A percentile compares a stretch with the other conserved stretches of the same genome.
phyloP scores from a whole-genome alignment of 495 filamentous ascomycete species.

The Aspergillus carlsbadensis region DNA sequence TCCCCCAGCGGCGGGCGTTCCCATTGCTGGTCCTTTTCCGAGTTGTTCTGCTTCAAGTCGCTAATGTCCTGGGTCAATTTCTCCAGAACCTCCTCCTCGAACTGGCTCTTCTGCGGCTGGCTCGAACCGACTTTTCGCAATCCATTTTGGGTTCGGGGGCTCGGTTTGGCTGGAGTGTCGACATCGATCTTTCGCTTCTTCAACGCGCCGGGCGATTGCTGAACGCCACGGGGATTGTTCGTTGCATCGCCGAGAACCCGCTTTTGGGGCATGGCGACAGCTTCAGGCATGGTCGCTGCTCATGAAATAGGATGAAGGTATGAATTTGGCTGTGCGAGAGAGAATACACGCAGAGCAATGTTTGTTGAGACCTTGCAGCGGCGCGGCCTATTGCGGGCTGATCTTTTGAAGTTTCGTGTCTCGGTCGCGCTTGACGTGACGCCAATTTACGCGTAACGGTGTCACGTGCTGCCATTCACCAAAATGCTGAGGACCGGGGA shows the following conservation, averaged over 20 bases:
- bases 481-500: not conserved
- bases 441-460: slow-evolving; percentile 10
- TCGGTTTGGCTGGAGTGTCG: slow-evolving; percentile 48
- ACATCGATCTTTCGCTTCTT: slow-evolving; percentile 82
- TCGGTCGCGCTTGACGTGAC: slow-evolving; percentile 14
- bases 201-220: slow-evolving; percentile 47
- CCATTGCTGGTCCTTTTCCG: slow-evolving; percentile 96
- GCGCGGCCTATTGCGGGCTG: slow-evolving; percentile 5
- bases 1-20: slow-evolving; percentile 69
- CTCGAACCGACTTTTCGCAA: slow-evolving; percentile 64
- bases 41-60: slow-evolving; percentile 76
- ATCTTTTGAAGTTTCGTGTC: slow-evolving; percentile 10
- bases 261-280: slow-evolving; percentile 51
- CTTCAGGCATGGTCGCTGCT: slow-evolving; percentile 48
- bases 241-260: slow-evolving; percentile 59
- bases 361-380: not conserved
- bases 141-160: slow-evolving; percentile 58
- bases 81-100: slow-evolving; percentile 91
- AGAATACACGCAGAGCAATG: not conserved
- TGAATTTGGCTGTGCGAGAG: not conserved
- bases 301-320: slow-evolving; percentile 5
- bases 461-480: slow-evolving; percentile 3
- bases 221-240: slow-evolving; percentile 47
- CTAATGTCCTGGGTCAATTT: slow-evolving; percentile 90
- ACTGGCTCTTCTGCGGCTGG: slow-evolving; percentile 80